A percentile compares a stretch with the other conserved stretches of the same genome.
These are phyloP conservation scores for Trichoderma atroviride DNA, from an alignment of 2,329 filamentous ascomycete species.

Conservation along the genomic window DNA sequence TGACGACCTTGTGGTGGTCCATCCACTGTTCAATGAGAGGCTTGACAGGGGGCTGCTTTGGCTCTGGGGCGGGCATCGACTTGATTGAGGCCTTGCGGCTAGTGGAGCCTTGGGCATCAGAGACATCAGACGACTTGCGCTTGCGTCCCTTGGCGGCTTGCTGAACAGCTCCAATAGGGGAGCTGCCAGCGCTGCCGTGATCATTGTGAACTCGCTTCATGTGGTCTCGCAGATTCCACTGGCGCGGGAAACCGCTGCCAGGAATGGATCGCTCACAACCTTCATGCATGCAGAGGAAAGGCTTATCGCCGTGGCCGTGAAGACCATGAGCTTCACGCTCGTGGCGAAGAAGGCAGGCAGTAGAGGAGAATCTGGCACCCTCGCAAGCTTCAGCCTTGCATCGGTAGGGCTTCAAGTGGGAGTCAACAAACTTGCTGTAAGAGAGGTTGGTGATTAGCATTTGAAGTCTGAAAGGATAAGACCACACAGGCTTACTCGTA, in stretches of 20 bases:
- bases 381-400: conserved; percentile 86
- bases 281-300: conserved; percentile 83
- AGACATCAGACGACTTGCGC: conserved; percentile 59
- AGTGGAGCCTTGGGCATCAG: conserved; percentile 43
- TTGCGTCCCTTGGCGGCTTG: conserved; percentile 56
- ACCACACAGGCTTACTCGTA: conserved; percentile 74
- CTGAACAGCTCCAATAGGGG: conserved; percentile 41
- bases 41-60: conserved; percentile 39
- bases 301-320: conserved; percentile 92
- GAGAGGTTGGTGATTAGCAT: not conserved
- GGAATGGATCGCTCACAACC: conserved; percentile 82
- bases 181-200: conserved; percentile 48
- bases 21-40: conserved; percentile 59
- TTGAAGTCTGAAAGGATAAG: conserved; percentile 26
- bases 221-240: conserved; percentile 96
- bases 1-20: conserved; percentile 65
- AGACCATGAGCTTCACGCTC: conserved; percentile 95
- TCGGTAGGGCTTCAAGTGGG: conserved; percentile 92
- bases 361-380: conserved; percentile 89
- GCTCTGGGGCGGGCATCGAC: conserved; percentile 40
- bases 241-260: conserved; percentile 88
- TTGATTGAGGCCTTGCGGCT: conserved; percentile 56
- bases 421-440: conserved; percentile 91
- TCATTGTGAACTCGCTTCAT: conserved; percentile 92
- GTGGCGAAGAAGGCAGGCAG: conserved; percentile 89